These are phyloP conservation scores for Salisapilia sapeloensis DNA, from an alignment of 352 stramenopile species.

Conservation along the genomic window DNA sequence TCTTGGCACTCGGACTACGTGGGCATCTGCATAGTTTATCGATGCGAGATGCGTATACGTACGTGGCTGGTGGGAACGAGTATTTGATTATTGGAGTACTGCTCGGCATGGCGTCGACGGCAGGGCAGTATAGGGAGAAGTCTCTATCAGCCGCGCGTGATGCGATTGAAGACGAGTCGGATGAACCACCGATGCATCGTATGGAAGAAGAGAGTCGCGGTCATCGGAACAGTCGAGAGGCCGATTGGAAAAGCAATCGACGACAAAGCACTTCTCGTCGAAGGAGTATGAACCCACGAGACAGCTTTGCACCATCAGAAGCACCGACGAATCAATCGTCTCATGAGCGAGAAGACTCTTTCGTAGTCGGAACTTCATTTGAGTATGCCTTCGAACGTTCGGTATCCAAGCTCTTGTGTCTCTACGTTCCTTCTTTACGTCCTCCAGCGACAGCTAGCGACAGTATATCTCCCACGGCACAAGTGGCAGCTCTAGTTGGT, in stretches of 20 bases:
- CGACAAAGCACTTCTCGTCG: too few species aligned
- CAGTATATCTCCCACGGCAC: constrained; percentile 88
- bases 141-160: too few species aligned
- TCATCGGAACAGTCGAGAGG: too few species aligned
- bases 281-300: too few species aligned
- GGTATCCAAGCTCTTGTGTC: constrained; percentile 96
- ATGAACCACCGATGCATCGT: too few species aligned
- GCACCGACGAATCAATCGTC: too few species aligned
- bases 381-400: constrained; percentile 69
- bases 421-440: constrained; percentile 94
- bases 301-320: too few species aligned
- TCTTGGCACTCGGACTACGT: constrained; percentile 90
- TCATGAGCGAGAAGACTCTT: too few species aligned
- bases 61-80: constrained; percentile 92
- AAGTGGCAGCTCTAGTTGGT: constrained; percentile 90
- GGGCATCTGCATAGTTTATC: constrained; percentile 90
- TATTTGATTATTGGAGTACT: constrained; percentile 94
- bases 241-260: too few species aligned
- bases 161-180: too few species aligned
- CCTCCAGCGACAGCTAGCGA: constrained; percentile 90
- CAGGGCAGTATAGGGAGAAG: too few species aligned
- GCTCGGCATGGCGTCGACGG: constrained; percentile 87
- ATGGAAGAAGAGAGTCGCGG: too few species aligned
- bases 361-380: constrained; percentile 16
- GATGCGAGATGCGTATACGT: constrained; percentile 98